A percentile compares a stretch with the other conserved stretches of the same genome.
Conservation (phyloP, 2,329 filamentous ascomycete genomes). For the Aureobasidium musti region DNA sequence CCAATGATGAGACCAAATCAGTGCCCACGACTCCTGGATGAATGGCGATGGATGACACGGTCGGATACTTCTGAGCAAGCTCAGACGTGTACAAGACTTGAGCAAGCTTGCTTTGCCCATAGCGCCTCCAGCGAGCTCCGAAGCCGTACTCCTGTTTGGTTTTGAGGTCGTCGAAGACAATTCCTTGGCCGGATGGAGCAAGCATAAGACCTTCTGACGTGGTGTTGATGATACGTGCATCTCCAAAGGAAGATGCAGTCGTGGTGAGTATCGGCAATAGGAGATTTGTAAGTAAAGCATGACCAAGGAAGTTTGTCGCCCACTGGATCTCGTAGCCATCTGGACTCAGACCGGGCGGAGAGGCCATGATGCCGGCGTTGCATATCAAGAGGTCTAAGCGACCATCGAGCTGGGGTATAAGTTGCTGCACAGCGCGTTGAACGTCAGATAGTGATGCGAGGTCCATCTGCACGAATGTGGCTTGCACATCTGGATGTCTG, state of each 20-base stretch:
- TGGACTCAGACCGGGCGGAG: conserved; percentile 43
- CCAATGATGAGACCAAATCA: conserved; percentile 37
- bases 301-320: conserved; percentile 56
- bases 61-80: conserved; percentile 43
- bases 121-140: conserved; percentile 34
- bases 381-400: conserved; percentile 51
- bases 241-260: conserved; percentile 45
- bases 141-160: conserved; percentile 36
- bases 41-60: conserved; percentile 41
- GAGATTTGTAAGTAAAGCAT: conserved; percentile 48
- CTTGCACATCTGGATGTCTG: not conserved
- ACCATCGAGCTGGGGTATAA: not conserved
- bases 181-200: conserved; percentile 29
- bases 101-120: conserved; percentile 52
- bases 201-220: conserved; percentile 40
- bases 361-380: conserved; percentile 50
- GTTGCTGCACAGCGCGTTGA: not conserved
- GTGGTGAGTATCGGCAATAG: conserved; percentile 41
- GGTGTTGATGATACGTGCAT: conserved; percentile 50
- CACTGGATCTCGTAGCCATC: conserved; percentile 56
- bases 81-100: conserved; percentile 48
- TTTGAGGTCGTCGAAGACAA: conserved; percentile 39
- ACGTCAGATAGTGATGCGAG: conserved; percentile 45
- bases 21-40: conserved; percentile 46
- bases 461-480: conserved; percentile 40